Evolutionary conservation across 192 early-diverging fungal species (phyloP), one percentile per base, ranked within the genome.

Genomic region (Backusella tarrabulga): DNA sequence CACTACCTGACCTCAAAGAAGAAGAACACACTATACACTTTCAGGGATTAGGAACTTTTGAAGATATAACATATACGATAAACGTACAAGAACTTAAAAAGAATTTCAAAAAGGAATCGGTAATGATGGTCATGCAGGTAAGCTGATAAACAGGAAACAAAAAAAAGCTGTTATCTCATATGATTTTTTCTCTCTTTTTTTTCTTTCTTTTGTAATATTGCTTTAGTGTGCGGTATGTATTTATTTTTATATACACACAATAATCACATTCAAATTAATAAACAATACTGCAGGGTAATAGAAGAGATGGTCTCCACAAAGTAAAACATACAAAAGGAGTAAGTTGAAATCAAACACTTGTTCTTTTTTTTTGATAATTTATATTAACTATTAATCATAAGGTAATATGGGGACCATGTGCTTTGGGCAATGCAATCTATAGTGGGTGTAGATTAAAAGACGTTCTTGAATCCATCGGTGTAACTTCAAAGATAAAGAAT

Each of bases 351-450:
- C 56, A 63, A 3, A 7, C 46, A n/a, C 34, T 14, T 17, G 8
- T 15, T 15, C 15, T 70, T 1, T 7, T 9, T 75, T 52, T 7
- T 26, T 73, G 11, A 29, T 29, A 26, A 11, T 12, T 14, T 29
- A 4, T 12, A 15, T 56, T 26, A 56, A 32, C 38, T 66, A 56
- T 38, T 3, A 40, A 34, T 56, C 26, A 23, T 67, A 42, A 83
- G 82, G 89, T 96, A 23, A 92, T 90, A 63, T 96, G 95, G 95
- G 87, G 87, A 5, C 85, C 88, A 12, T 92, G 95, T 42, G 94
- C 94, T 26, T 89, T 95, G 38, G 85, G 87, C 44, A 96, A 94
- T 79, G 92, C 95, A 38, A 85, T 87, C 19, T 98, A 94, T 92
- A 80, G 84, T 75, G 96, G 96, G 23, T 91, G 91, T 70, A 87